Evolutionary conservation across 441 rosid species (phyloP).

Genomic region (Syzygium malaccense): DNA sequence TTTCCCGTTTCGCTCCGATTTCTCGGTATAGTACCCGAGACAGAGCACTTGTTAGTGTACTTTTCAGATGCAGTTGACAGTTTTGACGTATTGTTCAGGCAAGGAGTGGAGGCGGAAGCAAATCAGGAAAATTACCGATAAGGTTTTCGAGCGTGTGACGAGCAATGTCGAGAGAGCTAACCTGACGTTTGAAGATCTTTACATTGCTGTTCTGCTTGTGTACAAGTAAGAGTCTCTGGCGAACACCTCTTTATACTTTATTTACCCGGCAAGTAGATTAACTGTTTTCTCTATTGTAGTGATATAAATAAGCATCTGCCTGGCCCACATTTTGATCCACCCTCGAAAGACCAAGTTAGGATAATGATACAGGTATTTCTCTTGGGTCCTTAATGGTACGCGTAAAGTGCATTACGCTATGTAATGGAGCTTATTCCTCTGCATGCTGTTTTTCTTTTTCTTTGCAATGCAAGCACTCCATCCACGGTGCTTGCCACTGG

Average conservation of each 20-base stretch:
- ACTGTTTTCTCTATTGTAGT: conserved; percentile 23
- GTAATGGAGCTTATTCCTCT: neutral
- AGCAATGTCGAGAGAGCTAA: conserved; percentile 41
- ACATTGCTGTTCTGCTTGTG: conserved; percentile 75
- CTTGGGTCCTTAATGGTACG: neutral
- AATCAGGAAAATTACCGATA: conserved; percentile 53
- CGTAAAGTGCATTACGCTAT: neutral
- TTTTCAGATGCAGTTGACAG: neutral
- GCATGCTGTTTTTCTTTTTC: neutral
- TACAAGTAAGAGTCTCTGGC: conserved; percentile 48
- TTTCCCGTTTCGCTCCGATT: neutral
- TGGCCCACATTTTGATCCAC: conserved; percentile 98
- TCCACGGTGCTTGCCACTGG: neutral
- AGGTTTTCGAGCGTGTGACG: conserved; percentile 46
- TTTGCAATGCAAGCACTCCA: neutral
- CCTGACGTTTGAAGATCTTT: conserved; percentile 71
- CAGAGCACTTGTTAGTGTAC: neutral
- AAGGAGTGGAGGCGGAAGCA: conserved; percentile 77
- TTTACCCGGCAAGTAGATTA: neutral
- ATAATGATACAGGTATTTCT: conserved; percentile 49
- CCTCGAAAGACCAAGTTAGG: conserved; percentile 56
- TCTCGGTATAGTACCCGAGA: neutral
- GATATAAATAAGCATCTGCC: conserved; percentile 84
- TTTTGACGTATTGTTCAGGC: conserved; percentile 30
- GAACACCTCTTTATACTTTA: neutral